Base-by-base conservation (phyloP, 2,329 filamentous ascomycete species). In the Colletotrichum echinochloae region DNA sequence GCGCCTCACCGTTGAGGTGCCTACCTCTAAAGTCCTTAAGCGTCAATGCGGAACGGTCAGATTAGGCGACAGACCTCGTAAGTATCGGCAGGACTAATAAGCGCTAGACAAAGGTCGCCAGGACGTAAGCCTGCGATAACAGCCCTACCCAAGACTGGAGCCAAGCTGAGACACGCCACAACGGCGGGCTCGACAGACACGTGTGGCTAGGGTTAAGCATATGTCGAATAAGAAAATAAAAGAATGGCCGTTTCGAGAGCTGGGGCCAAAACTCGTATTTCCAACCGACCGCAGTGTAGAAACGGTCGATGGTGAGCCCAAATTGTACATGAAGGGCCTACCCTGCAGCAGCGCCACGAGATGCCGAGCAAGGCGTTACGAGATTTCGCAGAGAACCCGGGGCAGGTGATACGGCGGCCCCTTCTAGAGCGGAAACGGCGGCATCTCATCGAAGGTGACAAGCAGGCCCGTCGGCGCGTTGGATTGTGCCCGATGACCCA, bases 231-330 rank as follows among this genome's bases (percentile, higher is more conserved):
- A 41, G 46, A 52, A 28, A 44, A n/a, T 28, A 49, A 60, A 14
- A 14, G 11, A 41, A n/a, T 8, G 5, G 12, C 44, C 46, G 33
- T 51, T 51, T 26, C 12, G 39, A 20, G 23, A 41, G 41, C 46
- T n/a, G 35, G 35, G 30, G 37, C 26, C 49, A 39, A 44, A 23
- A 20, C n/a, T 67, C 65, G 65, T 64, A 51, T 56, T 57, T n/a
- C 44, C 18, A 26, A 39, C 39, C 28, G 23, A 30, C 33, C 57
- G 39, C 20, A 9, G n/a, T 12, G 33, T 30, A 49, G n/a, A 16
- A n/a, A 48, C 41, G n/a, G 33, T 26, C 44, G 46, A 49, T 49
- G 30, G 30, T 12, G 1, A 37, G n/a, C 44, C 30, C 44, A 49
- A n/a, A 35, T 35, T 26, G 39, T n/a, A n/a, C 41, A 23, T 20